Conservation (phyloP, 2,329 filamentous ascomycete genomes). For the Epichloe sylvatica region DNA sequence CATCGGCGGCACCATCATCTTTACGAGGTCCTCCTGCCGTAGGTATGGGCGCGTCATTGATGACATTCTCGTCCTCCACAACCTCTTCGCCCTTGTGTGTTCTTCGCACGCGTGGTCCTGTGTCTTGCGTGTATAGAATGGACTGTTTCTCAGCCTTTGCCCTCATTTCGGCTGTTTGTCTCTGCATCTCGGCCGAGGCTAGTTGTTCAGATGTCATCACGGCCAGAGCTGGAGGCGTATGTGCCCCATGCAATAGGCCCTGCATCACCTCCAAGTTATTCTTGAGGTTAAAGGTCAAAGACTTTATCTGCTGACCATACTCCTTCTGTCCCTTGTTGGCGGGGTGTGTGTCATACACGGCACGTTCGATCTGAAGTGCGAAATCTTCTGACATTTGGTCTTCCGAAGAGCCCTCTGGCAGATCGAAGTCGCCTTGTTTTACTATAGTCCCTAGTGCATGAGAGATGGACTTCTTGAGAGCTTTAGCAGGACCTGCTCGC, state of each 20-base stretch:
- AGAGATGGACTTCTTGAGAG: slow-evolving; percentile 55
- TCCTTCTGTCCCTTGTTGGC: slow-evolving; percentile 31
- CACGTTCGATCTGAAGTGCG: slow-evolving; percentile 68
- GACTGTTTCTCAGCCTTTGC: slow-evolving; percentile 70
- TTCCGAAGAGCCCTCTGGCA: slow-evolving; percentile 49
- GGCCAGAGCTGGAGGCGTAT: slow-evolving; percentile 66
- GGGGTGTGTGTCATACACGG: slow-evolving; percentile 43
- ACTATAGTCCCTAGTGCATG: slow-evolving; percentile 52
- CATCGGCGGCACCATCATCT: neutral
- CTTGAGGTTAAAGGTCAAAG: slow-evolving; percentile 76
- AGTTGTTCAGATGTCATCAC: slow-evolving; percentile 83
- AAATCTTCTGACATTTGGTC: slow-evolving; percentile 54
- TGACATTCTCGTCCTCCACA: slow-evolving; percentile 56
- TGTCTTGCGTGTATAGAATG: slow-evolving; percentile 61
- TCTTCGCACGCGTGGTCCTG: slow-evolving; percentile 61
- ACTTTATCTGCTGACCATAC: slow-evolving; percentile 52
- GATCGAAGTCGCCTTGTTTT: slow-evolving; percentile 47
- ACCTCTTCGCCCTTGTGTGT: slow-evolving; percentile 95
- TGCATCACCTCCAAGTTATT: slow-evolving; percentile 67
- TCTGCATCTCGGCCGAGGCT: slow-evolving; percentile 78
- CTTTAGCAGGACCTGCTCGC: slow-evolving; percentile 56
- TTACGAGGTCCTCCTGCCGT: slow-evolving; percentile 10
- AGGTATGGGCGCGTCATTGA: slow-evolving; percentile 23
- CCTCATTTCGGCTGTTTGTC: slow-evolving; percentile 61
- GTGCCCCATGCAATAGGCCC: slow-evolving; percentile 55